A percentile compares a stretch with the other conserved stretches of the same genome.
phyloP scores from a whole-genome alignment of 768 basidiomycete genomes.

The Tylopilus felleus region DNA sequence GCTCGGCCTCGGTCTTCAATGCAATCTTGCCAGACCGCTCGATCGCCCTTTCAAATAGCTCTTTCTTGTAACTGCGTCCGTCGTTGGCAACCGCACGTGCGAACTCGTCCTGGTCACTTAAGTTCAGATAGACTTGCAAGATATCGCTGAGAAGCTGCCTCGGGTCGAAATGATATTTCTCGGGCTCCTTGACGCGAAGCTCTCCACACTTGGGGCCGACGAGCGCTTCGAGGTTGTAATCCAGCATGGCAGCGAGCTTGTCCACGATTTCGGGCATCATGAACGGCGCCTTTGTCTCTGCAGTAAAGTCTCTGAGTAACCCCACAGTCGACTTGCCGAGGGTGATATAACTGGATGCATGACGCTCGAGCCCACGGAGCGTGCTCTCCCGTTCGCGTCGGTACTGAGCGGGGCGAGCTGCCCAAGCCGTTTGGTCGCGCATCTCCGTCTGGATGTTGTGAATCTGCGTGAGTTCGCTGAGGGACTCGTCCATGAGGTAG shows the following conservation, averaged over 20 bases:
- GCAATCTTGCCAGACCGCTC: constrained; percentile 55
- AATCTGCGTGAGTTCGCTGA: constrained; percentile 86
- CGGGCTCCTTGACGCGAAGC: constrained; percentile 77
- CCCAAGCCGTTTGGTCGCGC: constrained; percentile 71
- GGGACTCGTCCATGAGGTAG: constrained; percentile 94
- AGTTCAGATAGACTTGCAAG: constrained; percentile 85
- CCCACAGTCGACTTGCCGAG: constrained; percentile 88
- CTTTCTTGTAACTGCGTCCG: constrained; percentile 84
- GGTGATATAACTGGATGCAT: constrained; percentile 82
- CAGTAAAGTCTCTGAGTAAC: constrained; percentile 87
- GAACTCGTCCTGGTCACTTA: constrained; percentile 78
- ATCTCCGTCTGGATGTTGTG: constrained; percentile 83
- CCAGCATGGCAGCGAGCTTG: constrained; percentile 92
- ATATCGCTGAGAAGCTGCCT: constrained; percentile 80
- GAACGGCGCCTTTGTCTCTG: constrained; percentile 87
- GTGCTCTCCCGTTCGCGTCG: constrained; percentile 80
- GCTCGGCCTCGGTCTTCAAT: constrained; percentile 76
- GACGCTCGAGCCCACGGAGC: constrained; percentile 76
- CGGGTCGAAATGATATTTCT: constrained; percentile 89
- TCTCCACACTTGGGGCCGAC: constrained; percentile 88
- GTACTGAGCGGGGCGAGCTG: constrained; percentile 59
- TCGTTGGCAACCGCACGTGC: constrained; percentile 88
- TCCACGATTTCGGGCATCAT: constrained; percentile 97
- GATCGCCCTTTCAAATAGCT: constrained; percentile 78
- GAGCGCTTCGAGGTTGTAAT: constrained; percentile 88